These are phyloP conservation scores for Cucumis cinereus DNA, from an alignment of 306 rosid genomes.

Conservation along the genomic window DNA sequence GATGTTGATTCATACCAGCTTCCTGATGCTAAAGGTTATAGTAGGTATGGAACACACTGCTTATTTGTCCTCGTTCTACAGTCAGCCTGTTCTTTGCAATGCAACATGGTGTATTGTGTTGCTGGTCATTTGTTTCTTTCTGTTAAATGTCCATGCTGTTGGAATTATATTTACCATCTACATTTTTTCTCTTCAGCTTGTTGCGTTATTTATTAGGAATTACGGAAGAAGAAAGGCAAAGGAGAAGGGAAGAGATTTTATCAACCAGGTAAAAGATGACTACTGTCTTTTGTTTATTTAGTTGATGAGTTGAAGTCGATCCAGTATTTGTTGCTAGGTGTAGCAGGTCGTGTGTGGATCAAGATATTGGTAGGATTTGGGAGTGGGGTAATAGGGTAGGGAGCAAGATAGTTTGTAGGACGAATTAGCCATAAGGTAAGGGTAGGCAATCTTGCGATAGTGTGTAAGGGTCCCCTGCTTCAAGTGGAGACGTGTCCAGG, in stretches of 20 bases:
- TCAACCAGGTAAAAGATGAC: constrained; percentile 53
- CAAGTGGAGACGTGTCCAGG: too few relatives aligned
- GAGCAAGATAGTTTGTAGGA: neutral
- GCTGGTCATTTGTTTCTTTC: neutral
- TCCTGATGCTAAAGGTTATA: constrained; percentile 99
- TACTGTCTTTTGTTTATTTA: neutral
- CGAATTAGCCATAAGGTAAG: neutral
- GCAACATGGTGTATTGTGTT: neutral
- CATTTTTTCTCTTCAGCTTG: constrained; percentile 16
- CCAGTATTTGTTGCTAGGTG: neutral
- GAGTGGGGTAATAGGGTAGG: neutral
- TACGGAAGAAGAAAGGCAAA: constrained; percentile 85
- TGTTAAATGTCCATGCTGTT: neutral
- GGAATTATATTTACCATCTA: neutral
- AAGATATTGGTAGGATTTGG: neutral
- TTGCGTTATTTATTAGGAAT: constrained; percentile 71
- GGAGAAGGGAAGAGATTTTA: constrained; percentile 80
- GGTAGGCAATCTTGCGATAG: neutral
- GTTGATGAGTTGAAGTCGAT: neutral
- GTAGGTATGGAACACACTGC: constrained; percentile 43
- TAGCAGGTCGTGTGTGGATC: neutral
- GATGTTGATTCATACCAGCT: constrained; percentile 94
- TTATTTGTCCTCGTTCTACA: neutral
- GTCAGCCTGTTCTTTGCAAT: neutral
- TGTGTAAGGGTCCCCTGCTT: neutral